phyloP scores from a whole-genome alignment of 1,284 basidiomycete genomes.

The Ganoderma resinaceum region DNA sequence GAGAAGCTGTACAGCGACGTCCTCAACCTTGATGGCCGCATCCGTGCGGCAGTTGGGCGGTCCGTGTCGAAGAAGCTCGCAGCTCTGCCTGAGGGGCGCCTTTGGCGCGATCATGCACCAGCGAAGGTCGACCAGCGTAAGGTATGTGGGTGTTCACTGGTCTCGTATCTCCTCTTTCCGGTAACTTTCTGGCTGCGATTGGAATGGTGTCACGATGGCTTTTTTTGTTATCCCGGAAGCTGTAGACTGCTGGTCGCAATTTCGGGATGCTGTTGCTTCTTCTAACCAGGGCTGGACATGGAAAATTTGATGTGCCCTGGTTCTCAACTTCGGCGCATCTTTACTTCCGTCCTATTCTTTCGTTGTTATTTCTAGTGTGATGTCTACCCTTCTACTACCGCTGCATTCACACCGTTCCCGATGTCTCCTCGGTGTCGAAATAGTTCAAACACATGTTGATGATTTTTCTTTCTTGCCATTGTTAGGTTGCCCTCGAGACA shows the following conservation, averaged over 20 bases:
- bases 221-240: slow-evolving; percentile 13
- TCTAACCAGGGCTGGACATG: not conserved
- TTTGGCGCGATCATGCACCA: slow-evolving; percentile 97
- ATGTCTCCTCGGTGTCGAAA: slow-evolving; percentile 15
- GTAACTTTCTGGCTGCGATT: not conserved
- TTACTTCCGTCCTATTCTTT: slow-evolving; percentile 9
- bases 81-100: slow-evolving; percentile 86
- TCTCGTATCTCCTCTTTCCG: slow-evolving; percentile 1
- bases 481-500: slow-evolving; percentile 79
- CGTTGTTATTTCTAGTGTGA: slow-evolving; percentile 10
- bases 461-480: slow-evolving; percentile 17
- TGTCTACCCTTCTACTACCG: not conserved
- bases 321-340: slow-evolving; percentile 12
- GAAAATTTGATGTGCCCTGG: slow-evolving; percentile 17
- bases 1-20: slow-evolving; percentile 96
- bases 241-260: slow-evolving; percentile 7
- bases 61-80: slow-evolving; percentile 81
- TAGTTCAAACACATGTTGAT: slow-evolving; percentile 23
- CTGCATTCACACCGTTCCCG: slow-evolving; percentile 13
- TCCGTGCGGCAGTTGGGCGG: slow-evolving; percentile 70
- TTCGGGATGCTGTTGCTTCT: not conserved
- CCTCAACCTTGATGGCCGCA: slow-evolving; percentile 79
- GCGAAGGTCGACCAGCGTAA: slow-evolving; percentile 96
- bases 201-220: not conserved
- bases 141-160: slow-evolving; percentile 51